A percentile compares a stretch with the other conserved stretches of the same genome.
These are phyloP conservation scores for Arctostaphylos glauca DNA, from an alignment of 148 eudicot genomes.

Conservation along the genomic window DNA sequence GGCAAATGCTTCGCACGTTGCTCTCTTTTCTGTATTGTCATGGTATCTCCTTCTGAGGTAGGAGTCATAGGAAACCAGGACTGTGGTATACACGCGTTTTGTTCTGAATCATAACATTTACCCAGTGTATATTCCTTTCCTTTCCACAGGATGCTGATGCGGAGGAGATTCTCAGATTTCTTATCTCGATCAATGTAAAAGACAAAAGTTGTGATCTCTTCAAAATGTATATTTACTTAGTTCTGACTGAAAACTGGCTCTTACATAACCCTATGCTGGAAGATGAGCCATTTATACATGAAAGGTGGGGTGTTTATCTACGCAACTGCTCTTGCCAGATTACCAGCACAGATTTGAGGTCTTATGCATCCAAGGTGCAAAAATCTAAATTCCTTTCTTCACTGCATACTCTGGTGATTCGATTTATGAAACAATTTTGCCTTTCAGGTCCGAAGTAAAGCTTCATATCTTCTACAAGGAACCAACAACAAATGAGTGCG, in stretches of 20 bases:
- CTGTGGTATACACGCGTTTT: background rate
- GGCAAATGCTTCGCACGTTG: background rate
- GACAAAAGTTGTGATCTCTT: constrained; percentile 67
- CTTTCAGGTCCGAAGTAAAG: constrained; percentile 80
- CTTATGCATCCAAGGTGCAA: constrained; percentile 76
- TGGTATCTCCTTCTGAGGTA: too few species aligned
- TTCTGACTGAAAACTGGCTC: constrained; percentile 75
- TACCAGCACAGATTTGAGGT: constrained; percentile 76
- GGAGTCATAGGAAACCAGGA: background rate
- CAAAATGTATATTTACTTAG: constrained; percentile 61
- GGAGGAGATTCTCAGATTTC: constrained; percentile 46
- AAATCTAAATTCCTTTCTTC: constrained; percentile 4
- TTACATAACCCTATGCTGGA: constrained; percentile 25
- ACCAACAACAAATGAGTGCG: constrained; percentile 27
- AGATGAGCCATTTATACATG: constrained; percentile 28
- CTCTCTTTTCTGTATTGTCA: background rate
- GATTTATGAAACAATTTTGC: background rate
- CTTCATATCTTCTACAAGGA: constrained; percentile 78
- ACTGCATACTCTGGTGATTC: background rate
- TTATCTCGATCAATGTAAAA: constrained; percentile 56
- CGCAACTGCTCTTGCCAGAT: constrained; percentile 73
- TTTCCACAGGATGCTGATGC: constrained; percentile 46
- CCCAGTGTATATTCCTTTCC: background rate
- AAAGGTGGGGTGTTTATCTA: constrained; percentile 57
- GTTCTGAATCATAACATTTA: background rate